Conservation (phyloP, 371 early-diverging fungal genomes). For the Choanephora cucurbitarum region DNA sequence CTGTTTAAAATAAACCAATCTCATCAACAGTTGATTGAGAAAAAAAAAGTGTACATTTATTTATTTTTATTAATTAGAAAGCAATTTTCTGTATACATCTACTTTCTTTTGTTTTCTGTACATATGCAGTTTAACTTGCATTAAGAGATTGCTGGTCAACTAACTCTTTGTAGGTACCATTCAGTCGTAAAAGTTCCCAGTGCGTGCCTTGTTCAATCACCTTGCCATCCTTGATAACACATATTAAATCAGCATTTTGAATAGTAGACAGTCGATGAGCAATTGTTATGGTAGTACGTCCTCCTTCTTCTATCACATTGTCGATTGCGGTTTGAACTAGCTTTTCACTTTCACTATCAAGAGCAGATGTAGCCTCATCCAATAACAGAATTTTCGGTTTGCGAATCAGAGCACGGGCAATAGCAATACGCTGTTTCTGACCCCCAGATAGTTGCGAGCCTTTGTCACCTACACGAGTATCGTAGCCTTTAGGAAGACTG, state of each 20-base stretch:
- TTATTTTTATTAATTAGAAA: background rate
- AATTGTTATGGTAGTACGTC: slow-evolving; percentile 63
- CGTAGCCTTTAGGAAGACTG: slow-evolving; percentile 68
- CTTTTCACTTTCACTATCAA: slow-evolving; percentile 90
- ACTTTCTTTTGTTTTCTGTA: background rate
- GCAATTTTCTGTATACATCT: background rate
- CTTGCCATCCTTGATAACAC: slow-evolving; percentile 32
- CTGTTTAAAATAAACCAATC: slow-evolving; percentile 57
- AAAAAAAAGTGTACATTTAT: background rate
- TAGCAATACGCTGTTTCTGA: slow-evolving; percentile 68
- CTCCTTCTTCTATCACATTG: slow-evolving; percentile 61
- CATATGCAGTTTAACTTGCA: slow-evolving; percentile 3
- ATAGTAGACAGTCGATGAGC: slow-evolving; percentile 70
- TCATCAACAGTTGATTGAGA: background rate
- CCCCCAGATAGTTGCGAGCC: slow-evolving; percentile 75
- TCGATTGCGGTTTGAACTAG: slow-evolving; percentile 89
- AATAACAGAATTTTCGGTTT: slow-evolving; percentile 87
- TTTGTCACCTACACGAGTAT: slow-evolving; percentile 76
- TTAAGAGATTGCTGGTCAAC: slow-evolving; percentile 23
- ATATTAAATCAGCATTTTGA: slow-evolving; percentile 59
- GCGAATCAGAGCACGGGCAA: slow-evolving; percentile 74
- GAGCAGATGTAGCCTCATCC: slow-evolving; percentile 96
- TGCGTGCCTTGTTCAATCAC: slow-evolving; percentile 36
- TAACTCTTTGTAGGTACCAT: slow-evolving; percentile 16
- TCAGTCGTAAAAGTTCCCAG: slow-evolving; percentile 21